These are phyloP conservation scores for Trichoderma brevicompactum DNA, from an alignment of 2,329 filamentous ascomycete species.

Conservation along the genomic window DNA sequence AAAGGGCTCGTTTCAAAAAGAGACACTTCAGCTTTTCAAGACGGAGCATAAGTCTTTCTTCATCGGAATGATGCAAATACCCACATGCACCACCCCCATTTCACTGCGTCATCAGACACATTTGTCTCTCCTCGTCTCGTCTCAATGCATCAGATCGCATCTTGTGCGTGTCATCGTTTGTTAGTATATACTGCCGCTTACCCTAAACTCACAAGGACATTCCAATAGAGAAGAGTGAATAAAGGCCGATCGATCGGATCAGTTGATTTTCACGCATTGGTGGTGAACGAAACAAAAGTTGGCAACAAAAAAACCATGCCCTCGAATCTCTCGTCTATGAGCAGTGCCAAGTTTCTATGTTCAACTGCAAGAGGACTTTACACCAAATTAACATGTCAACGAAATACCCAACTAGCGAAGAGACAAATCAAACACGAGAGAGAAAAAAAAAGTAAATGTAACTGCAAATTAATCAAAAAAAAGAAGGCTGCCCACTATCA, in stretches of 20 bases:
- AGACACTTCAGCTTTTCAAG: neutral
- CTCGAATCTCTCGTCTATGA: no score
- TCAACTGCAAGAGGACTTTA: no score
- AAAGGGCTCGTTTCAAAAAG: slow-evolving; percentile 6
- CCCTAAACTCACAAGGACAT: neutral
- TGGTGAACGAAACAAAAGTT: no score
- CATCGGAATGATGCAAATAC: neutral
- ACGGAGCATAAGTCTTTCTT: neutral
- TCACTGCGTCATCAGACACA: slow-evolving; percentile 6
- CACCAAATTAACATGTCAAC: no score
- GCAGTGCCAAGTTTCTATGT: no score
- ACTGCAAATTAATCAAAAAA: no score
- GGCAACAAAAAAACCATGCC: neutral
- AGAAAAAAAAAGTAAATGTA: neutral
- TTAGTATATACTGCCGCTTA: neutral
- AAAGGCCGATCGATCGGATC: no score
- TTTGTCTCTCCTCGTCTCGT: slow-evolving; percentile 10
- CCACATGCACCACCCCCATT: neutral
- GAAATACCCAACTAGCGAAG: neutral
- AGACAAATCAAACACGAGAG: neutral
- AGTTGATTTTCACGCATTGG: no score
- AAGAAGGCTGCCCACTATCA: slow-evolving; percentile 25
- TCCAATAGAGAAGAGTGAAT: neutral
- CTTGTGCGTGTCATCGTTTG: neutral
- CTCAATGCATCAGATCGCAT: slow-evolving; percentile 4